Conservation (phyloP, 2,329 filamentous ascomycete genomes). For the Fusarium sororula region DNA sequence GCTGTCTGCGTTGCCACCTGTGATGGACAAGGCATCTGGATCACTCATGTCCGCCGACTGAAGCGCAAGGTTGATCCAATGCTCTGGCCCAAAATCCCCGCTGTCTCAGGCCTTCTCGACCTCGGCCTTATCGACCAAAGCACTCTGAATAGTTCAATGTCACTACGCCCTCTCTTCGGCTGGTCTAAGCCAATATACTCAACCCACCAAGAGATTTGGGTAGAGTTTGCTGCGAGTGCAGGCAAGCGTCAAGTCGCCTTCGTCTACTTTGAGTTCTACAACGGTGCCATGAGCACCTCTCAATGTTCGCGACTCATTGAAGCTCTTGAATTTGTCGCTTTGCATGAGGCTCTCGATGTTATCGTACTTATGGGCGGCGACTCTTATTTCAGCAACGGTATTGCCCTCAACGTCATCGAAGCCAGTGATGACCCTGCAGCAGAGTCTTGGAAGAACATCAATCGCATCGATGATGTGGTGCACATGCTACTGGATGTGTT, state of each 20-base stretch:
- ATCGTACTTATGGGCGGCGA: constrained; percentile 25
- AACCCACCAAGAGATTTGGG: constrained; percentile 15
- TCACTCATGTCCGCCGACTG: constrained; percentile 19
- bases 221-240: background rate
- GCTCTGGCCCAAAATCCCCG: constrained; percentile 29
- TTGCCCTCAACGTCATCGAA: constrained; percentile 31
- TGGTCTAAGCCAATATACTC: background rate
- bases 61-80: constrained; percentile 27
- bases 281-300: constrained; percentile 25
- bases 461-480: constrained; percentile 21
- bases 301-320: constrained; percentile 28
- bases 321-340: constrained; percentile 12
- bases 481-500: background rate
- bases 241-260: constrained; percentile 8
- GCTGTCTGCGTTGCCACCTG: constrained; percentile 20
- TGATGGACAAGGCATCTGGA: constrained; percentile 21
- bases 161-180: background rate
- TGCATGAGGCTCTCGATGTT: background rate
- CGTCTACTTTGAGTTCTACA: constrained; percentile 29
- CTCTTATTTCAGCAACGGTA: constrained; percentile 32
- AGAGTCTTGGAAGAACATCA: constrained; percentile 28
- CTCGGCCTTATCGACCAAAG: background rate
- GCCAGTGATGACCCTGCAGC: constrained; percentile 9
- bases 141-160: background rate
- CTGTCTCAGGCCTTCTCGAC: constrained; percentile 1